These are phyloP conservation scores for Boletus bicolor DNA, from an alignment of 768 basidiomycete genomes.

Conservation along the genomic window DNA sequence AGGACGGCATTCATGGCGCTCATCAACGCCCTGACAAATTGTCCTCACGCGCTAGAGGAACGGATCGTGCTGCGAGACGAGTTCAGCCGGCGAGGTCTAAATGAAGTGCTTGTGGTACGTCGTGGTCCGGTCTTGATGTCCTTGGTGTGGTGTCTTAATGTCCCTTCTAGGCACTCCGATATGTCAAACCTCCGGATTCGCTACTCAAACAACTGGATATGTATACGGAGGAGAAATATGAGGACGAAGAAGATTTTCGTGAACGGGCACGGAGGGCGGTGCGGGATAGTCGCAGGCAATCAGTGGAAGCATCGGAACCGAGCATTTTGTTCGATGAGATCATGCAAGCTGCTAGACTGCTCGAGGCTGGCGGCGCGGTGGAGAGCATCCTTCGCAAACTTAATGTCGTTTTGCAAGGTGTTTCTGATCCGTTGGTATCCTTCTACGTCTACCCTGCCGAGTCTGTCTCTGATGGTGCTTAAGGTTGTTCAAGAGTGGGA, in stretches of 20 bases:
- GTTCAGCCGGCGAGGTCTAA: slow-evolving; percentile 74
- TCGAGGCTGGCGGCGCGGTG: slow-evolving; percentile 32
- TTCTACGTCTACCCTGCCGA: background rate
- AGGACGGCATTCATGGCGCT: slow-evolving; percentile 73
- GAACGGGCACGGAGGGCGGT: slow-evolving; percentile 52
- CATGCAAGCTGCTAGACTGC: slow-evolving; percentile 52
- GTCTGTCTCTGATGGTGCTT: slow-evolving; percentile 5
- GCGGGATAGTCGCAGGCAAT: slow-evolving; percentile 21
- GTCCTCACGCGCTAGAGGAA: slow-evolving; percentile 74
- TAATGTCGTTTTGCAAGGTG: slow-evolving; percentile 52
- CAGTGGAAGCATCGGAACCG: slow-evolving; percentile 42
- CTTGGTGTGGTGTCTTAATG: background rate
- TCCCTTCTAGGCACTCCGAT: slow-evolving; percentile 59
- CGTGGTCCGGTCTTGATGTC: background rate
- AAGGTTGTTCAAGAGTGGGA: slow-evolving; percentile 62
- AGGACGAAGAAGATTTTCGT: slow-evolving; percentile 83
- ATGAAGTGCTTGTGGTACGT: slow-evolving; percentile 81
- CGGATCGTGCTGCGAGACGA: slow-evolving; percentile 80
- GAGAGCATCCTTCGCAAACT: slow-evolving; percentile 59
- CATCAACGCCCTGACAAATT: slow-evolving; percentile 75
- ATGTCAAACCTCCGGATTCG: slow-evolving; percentile 70
- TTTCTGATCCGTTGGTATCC: slow-evolving; percentile 55
- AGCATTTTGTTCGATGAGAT: slow-evolving; percentile 59
- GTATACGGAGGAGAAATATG: slow-evolving; percentile 85
- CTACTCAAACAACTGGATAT: slow-evolving; percentile 78